These are phyloP conservation scores for Xylariales sp. DNA, from an alignment of 2,329 filamentous ascomycete species.

Conservation along the genomic window DNA sequence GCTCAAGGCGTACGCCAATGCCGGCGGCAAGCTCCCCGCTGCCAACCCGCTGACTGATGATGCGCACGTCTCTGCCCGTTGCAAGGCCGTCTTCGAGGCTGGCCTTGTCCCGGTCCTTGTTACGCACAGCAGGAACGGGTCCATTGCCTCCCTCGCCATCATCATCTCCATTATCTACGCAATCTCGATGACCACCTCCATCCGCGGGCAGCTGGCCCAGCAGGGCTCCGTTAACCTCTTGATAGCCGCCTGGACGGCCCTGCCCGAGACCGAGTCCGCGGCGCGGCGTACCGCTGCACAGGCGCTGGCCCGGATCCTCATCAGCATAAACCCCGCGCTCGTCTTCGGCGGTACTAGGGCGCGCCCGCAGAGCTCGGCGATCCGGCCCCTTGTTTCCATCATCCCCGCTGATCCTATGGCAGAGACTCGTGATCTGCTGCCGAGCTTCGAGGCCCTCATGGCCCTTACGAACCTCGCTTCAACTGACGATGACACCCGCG, in stretches of 20 bases:
- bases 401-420: conserved; percentile 60
- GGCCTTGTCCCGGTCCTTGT: conserved; percentile 75
- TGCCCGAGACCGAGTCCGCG: conserved; percentile 46
- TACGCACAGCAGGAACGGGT: conserved; percentile 68
- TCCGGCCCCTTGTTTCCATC: conserved; percentile 75
- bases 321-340: conserved; percentile 78
- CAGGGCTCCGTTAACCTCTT: conserved; percentile 90
- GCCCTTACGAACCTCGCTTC: conserved; percentile 93
- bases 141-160: conserved; percentile 65
- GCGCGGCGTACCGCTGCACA: conserved; percentile 64
- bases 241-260: conserved; percentile 62
- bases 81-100: conserved; percentile 72
- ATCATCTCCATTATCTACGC: conserved; percentile 74
- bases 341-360: conserved; percentile 78
- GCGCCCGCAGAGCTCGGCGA: conserved; percentile 70
- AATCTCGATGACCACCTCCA: conserved; percentile 67
- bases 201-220: conserved; percentile 78
- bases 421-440: conserved; percentile 72
- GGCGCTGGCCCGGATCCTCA: conserved; percentile 78
- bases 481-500: conserved; percentile 61
- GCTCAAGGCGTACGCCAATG: conserved; percentile 90
- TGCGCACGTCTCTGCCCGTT: conserved; percentile 69
- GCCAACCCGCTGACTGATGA: conserved; percentile 71
- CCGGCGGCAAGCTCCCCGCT: conserved; percentile 60
- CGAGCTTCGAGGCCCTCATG: conserved; percentile 85